phyloP scores from a whole-genome alignment of 129 eudicot genomes.

The Solidago caesia region DNA sequence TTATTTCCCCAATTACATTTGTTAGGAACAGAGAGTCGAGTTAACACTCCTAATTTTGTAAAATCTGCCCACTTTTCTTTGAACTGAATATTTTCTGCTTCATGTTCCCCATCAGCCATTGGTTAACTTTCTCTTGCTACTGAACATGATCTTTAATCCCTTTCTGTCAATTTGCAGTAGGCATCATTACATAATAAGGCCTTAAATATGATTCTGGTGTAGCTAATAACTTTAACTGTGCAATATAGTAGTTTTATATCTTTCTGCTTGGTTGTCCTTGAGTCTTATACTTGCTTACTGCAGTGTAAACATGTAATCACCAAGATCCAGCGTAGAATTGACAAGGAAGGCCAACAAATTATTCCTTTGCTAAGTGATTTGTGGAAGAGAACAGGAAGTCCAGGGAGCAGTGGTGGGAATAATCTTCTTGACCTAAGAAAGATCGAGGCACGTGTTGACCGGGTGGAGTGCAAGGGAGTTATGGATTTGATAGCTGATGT shows the following conservation, averaged over 20 bases:
- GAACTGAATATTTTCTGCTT: neutral
- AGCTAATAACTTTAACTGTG: neutral
- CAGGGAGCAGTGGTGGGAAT: slow-evolving; percentile 34
- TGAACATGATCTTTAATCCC: neutral
- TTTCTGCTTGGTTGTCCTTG: neutral
- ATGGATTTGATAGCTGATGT: slow-evolving; percentile 78
- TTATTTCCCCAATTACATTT: neutral
- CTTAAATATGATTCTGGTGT: neutral
- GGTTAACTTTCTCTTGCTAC: neutral
- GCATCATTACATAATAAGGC: neutral
- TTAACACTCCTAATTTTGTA: neutral
- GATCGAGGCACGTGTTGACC: slow-evolving; percentile 70
- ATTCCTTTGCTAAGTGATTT: slow-evolving; percentile 81
- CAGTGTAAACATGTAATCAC: slow-evolving; percentile 85
- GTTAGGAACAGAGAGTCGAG: neutral
- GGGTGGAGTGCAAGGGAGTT: slow-evolving; percentile 58
- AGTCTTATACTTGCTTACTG: slow-evolving; percentile 19
- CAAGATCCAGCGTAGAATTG: slow-evolving; percentile 80
- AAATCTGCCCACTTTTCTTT: neutral
- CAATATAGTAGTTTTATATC: neutral
- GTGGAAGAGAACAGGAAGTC: slow-evolving; percentile 70
- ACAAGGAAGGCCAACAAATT: slow-evolving; percentile 80
- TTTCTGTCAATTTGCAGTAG: neutral
- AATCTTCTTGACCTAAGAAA: slow-evolving; percentile 65
- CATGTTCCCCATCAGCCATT: neutral